Evolutionary conservation across 441 rosid genomes (phyloP).

Genomic region (Croton setiger): DNA sequence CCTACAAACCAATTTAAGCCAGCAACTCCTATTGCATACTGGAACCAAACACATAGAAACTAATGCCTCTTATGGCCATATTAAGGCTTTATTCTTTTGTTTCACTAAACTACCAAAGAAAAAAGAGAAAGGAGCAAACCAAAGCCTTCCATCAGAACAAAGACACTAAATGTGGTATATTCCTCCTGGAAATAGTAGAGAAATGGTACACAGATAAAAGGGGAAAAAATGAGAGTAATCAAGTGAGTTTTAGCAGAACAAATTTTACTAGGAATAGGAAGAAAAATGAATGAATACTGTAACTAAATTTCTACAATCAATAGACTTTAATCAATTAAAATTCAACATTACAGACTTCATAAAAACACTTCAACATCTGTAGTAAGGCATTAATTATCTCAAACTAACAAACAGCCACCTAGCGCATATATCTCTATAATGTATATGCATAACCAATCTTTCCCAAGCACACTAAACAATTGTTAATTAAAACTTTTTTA

Average conservation of each 20-base stretch:
- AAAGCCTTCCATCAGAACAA: background rate
- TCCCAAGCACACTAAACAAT: background rate
- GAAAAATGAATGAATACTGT: background rate
- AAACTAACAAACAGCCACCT: constrained; percentile 5
- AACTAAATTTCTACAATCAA: background rate
- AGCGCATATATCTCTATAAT: background rate
- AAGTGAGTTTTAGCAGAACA: background rate
- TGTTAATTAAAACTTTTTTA: background rate
- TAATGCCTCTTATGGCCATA: too few relatives aligned
- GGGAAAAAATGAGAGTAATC: background rate
- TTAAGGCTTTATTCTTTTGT: background rate
- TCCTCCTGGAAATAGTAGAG: background rate
- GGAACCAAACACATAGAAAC: too few relatives aligned
- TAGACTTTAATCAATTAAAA: background rate
- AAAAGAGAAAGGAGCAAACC: background rate
- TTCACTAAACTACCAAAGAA: background rate
- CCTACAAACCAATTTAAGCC: background rate
- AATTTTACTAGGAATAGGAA: background rate
- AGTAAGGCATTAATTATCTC: background rate
- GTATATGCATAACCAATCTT: background rate
- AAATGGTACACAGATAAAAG: background rate
- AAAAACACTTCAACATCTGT: background rate
- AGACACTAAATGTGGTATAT: background rate
- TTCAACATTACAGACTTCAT: background rate
- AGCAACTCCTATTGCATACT: background rate